These are phyloP conservation scores for Ustilago trichophora DNA, from an alignment of 1,284 basidiomycete species.

Conservation along the genomic window DNA sequence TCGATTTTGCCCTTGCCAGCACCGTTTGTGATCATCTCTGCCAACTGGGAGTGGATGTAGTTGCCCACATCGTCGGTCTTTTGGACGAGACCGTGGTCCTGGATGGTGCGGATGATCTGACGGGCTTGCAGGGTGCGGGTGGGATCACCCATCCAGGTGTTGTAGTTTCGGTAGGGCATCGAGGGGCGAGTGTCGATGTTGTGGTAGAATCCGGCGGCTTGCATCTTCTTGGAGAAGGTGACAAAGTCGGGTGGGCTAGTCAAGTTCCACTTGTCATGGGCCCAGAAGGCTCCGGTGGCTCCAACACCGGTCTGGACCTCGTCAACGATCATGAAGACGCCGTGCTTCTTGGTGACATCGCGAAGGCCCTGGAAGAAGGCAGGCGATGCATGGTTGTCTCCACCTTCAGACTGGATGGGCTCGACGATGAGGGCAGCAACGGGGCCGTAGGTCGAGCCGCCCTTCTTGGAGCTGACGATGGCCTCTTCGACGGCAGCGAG, in stretches of 20 bases:
- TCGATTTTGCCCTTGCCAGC: conserved; percentile 54
- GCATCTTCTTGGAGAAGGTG: conserved; percentile 69
- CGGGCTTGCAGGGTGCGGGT: conserved; percentile 70
- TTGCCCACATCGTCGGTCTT: conserved; percentile 67
- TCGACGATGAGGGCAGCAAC: conserved; percentile 72
- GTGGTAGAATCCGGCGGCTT: conserved; percentile 70
- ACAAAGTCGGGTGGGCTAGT: conserved; percentile 70
- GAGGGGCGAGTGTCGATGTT: conserved; percentile 69
- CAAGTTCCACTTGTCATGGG: conserved; percentile 72
- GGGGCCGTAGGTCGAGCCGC: conserved; percentile 61
- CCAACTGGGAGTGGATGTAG: conserved; percentile 65
- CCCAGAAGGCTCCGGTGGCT: conserved; percentile 72
- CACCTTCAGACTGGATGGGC: conserved; percentile 72
- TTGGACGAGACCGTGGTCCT: conserved; percentile 66
- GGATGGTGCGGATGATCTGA: conserved; percentile 69
- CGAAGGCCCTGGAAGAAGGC: conserved; percentile 70
- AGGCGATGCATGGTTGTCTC: conserved; percentile 71
- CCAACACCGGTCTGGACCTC: conserved; percentile 71
- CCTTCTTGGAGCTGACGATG: conserved; percentile 66
- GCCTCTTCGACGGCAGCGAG: conserved; percentile 67
- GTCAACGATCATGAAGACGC: conserved; percentile 71
- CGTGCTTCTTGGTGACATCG: conserved; percentile 68
- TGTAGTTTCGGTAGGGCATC: conserved; percentile 70
- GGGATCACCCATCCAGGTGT: conserved; percentile 69
- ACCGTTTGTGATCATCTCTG: conserved; percentile 55